These are phyloP conservation scores for Teunomyces stri DNA, from an alignment of 805 yeast genomes.

Conservation along the genomic window DNA sequence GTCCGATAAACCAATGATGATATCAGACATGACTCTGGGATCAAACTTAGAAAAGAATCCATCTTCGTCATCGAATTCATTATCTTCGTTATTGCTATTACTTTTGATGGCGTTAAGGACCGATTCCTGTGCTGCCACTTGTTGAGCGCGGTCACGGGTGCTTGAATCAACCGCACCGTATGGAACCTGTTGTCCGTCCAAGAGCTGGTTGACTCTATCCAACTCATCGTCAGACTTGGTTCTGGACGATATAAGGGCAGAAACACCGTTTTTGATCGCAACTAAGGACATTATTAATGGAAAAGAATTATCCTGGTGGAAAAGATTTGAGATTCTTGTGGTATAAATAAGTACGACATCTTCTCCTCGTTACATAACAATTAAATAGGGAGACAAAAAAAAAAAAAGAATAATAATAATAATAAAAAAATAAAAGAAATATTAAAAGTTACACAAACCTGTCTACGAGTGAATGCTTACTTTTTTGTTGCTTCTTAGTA, in stretches of 20 bases:
- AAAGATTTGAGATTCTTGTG: neutral
- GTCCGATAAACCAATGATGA: constrained; percentile 90
- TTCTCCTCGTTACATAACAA: neutral
- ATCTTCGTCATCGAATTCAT: constrained; percentile 19
- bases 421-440: neutral
- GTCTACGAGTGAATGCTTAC: neutral
- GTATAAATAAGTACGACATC: neutral
- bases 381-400: neutral
- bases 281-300: constrained; percentile 26
- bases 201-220: constrained; percentile 27
- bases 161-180: constrained; percentile 31
- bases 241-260: constrained; percentile 20
- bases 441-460: neutral
- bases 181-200: constrained; percentile 32
- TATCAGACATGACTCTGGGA: constrained; percentile 92
- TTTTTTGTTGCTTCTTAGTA: neutral
- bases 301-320: neutral
- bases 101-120: constrained; percentile 29
- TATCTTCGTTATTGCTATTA: constrained; percentile 13
- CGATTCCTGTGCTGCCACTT: constrained; percentile 36
- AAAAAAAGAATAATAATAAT: neutral
- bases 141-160: constrained; percentile 31
- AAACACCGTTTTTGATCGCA: constrained; percentile 35
- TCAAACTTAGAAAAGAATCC: constrained; percentile 57
- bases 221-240: constrained; percentile 30